Evolutionary conservation across 1,284 basidiomycete species (phyloP).

Genomic region (Boletellus deceptivus): DNA sequence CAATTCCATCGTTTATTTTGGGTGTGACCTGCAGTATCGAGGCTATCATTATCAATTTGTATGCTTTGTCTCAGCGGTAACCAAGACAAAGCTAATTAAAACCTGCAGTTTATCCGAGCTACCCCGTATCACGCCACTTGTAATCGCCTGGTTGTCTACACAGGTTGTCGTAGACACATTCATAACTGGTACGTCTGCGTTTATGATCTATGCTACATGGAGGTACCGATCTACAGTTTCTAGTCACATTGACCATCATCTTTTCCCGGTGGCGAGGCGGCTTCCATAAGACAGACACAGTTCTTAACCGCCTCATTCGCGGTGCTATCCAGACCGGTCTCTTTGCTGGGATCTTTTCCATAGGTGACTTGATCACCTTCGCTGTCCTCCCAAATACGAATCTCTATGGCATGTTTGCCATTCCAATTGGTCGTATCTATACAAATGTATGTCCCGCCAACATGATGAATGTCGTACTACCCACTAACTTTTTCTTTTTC

Average conservation of each 20-base stretch:
- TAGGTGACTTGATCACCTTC: conserved; percentile 44
- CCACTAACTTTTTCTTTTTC: too few relatives aligned
- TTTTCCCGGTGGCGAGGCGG: conserved; percentile 43
- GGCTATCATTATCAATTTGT: conserved; percentile 39
- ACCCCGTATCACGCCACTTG: conserved; percentile 26
- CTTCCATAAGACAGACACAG: conserved; percentile 42
- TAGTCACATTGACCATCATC: conserved; percentile 32
- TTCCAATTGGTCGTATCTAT: conserved; percentile 36
- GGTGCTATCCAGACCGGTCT: conserved; percentile 47
- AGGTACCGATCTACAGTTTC: conserved; percentile 1
- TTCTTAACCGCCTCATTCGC: conserved; percentile 46
- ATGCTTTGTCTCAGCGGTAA: conserved; percentile 10
- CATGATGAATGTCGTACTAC: background rate
- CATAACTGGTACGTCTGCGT: conserved; percentile 36
- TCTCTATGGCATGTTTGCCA: conserved; percentile 31
- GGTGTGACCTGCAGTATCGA: conserved; percentile 39
- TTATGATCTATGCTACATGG: background rate
- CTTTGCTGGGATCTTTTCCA: conserved; percentile 44
- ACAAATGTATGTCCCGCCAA: conserved; percentile 28
- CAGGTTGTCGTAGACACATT: conserved; percentile 40
- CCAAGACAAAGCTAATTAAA: background rate
- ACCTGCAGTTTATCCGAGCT: conserved; percentile 25
- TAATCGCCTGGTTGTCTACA: conserved; percentile 39
- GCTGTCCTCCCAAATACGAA: conserved; percentile 24
- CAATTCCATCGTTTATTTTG: conserved; percentile 37